Evolutionary conservation across 1,284 basidiomycete genomes (phyloP), one percentile per base, ranked within the genome.

Genomic region (Ustilago lituana): DNA sequence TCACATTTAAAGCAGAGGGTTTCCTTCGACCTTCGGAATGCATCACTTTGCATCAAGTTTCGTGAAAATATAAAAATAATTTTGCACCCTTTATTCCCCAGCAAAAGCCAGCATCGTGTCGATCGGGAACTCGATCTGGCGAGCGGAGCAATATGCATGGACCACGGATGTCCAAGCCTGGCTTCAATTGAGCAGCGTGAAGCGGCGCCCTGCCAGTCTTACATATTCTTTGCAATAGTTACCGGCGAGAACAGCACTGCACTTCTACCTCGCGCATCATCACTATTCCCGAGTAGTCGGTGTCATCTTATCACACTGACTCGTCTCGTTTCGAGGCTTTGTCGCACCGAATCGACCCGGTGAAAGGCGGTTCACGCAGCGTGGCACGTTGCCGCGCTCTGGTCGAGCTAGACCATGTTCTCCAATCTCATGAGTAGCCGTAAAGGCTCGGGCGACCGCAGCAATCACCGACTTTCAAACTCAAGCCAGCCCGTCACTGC

Each of bases 381-480:
- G 46, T 44, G 41, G 40, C 58, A 24, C 19, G 17, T 17, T 23
- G 35, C 43, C 19, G 17, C 46, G 45, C 12, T 35, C 35, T 17
- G 33, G n/a, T 50, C 22, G 11, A 40, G 41, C 27, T 27, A 26
- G 14, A 22, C 22, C 36, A 71, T 71, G 68, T 71, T 71, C 31
- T 66, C 62, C 54, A 71, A 71, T 37, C 51, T 71, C 20, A 66
- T 71, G 20, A 58, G 46, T 24, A 54, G 51, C 49, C 66, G 68
- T 4, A 71, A 71, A 49, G 62, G 49, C 31, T 71, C 68, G 3
- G 47, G 48, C 26, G 68, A 71, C 11, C 68, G 68, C 47, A 56
- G 39, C 54, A 60, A 54, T n/a, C 37, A 65, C 19, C 61, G 67
- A n/a, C 53, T 57, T 6, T 65, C 60, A 3, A 40, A 45, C 22